Evolutionary conservation across 1,284 basidiomycete genomes (phyloP), one percentile per base, ranked within the genome.

Genomic region (Cerrena zonata): DNA sequence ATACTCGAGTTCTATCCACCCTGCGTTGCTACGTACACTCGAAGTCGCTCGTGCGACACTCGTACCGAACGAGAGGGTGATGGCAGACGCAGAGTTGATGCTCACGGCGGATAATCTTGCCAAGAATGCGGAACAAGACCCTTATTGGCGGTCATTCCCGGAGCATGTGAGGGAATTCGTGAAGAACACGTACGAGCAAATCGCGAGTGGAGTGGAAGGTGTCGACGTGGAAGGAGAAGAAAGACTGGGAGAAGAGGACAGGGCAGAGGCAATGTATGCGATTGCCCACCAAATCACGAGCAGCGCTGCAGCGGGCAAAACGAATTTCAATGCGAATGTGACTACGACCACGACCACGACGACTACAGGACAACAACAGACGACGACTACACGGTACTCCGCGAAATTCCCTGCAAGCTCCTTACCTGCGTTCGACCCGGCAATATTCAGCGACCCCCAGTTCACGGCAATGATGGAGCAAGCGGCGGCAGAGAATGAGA

Each of bases 221-320:
- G n/a, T n/a, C n/a, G n/a, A n/a, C n/a, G n/a, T n/a, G n/a, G n/a
- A n/a, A n/a, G n/a, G n/a, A n/a, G n/a, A n/a, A n/a, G n/a, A n/a
- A n/a, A n/a, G n/a, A n/a, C n/a, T n/a, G n/a, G n/a, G n/a, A n/a
- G 51, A 56, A 61, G 57, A 63, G 43, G 56, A 56, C 55, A 69
- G 78, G 75, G 72, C 73, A 45, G 74, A 78, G 66, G 74, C 79
- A 27, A 80, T 86, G 77, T 82, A 83, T 61, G 75, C 80, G 50
- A 78, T 84, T 59, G 83, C 83, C 27, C 83, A 85, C 60, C 81
- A 82, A 63, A 80, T 84, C 10, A 79, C 79, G 57, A 72, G 51
- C 56, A 61, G 57, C 52, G 43, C 79, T 19, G 78, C 78, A 23
- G 75, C 76, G 52, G 41, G 49, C 57, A 50, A 65, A 47, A 65